phyloP scores from a whole-genome alignment of 768 basidiomycete species.

The Rhizopogon vinicolor region DNA sequence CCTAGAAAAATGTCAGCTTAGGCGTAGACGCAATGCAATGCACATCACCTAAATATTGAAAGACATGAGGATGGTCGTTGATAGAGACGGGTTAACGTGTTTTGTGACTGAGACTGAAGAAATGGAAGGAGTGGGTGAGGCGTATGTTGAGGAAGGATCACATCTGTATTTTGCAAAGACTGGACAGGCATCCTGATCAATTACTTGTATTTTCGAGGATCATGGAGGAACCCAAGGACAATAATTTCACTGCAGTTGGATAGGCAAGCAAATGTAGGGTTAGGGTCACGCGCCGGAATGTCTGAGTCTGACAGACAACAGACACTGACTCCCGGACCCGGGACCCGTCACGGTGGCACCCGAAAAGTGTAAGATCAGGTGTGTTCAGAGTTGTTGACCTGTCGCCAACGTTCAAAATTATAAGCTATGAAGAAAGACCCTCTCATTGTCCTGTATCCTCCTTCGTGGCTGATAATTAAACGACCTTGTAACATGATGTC shows the following conservation, averaged over 20 bases:
- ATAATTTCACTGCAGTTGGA: no score
- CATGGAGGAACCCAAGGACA: background rate
- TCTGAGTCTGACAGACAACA: no score
- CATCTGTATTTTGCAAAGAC: slow-evolving; percentile 1
- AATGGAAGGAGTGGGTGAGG: slow-evolving; percentile 76
- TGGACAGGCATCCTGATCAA: slow-evolving; percentile 2
- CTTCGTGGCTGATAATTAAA: no score
- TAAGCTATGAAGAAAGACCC: no score
- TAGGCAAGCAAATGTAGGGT: background rate
- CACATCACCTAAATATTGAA: slow-evolving; percentile 73
- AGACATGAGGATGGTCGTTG: slow-evolving; percentile 85
- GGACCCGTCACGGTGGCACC: no score
- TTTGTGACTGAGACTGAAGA: slow-evolving; percentile 76
- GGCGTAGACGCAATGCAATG: background rate
- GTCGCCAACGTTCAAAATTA: no score
- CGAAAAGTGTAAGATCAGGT: no score
- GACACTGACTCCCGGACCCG: no score
- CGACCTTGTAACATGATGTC: no score
- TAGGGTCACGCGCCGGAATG: background rate
- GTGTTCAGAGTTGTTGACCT: no score
- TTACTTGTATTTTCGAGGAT: background rate
- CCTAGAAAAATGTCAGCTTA: slow-evolving; percentile 32
- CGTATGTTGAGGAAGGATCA: slow-evolving; percentile 17
- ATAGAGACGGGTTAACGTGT: slow-evolving; percentile 73
- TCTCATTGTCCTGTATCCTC: no score